Evolutionary conservation across 768 basidiomycete genomes (phyloP).

Genomic region (Kwoniella heveanensis): DNA sequence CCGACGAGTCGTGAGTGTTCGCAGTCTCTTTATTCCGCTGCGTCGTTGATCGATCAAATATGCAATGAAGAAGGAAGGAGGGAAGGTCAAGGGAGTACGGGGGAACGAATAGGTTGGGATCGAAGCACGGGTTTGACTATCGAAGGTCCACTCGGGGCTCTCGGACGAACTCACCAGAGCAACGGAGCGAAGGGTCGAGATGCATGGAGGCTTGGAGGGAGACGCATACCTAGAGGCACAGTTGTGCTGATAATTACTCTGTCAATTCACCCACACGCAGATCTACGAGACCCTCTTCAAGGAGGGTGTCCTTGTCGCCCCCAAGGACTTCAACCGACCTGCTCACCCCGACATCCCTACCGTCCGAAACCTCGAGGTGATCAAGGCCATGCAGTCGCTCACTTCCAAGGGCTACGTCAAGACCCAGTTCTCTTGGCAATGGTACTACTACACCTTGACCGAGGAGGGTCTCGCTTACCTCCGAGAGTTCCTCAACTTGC

Average conservation of each 20-base stretch:
- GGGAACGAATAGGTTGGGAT: too few species aligned
- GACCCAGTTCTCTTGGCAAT: constrained; percentile 99
- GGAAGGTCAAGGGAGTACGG: too few species aligned
- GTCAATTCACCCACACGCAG: too few species aligned
- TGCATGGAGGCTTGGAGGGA: too few species aligned
- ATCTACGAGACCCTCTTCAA: constrained; percentile 99
- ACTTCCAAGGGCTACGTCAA: constrained; percentile 84
- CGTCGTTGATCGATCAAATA: not conserved
- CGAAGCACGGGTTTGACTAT: too few species aligned
- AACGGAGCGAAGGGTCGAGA: too few species aligned
- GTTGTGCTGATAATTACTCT: too few species aligned
- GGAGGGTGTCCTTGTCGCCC: constrained; percentile 98
- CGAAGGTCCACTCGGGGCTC: too few species aligned
- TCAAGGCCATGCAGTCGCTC: constrained; percentile 71
- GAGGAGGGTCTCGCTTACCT: constrained; percentile 97
- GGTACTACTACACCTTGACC: constrained; percentile 96
- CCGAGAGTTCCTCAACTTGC: constrained; percentile 94
- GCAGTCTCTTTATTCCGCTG: not conserved
- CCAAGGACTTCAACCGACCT: constrained; percentile 97
- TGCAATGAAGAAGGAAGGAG: not conserved
- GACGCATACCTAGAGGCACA: too few species aligned
- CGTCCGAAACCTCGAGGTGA: constrained; percentile 69
- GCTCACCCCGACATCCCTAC: constrained; percentile 84
- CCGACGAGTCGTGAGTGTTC: constrained; percentile 66
- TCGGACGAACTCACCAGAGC: too few species aligned